Evolutionary conservation across 495 filamentous ascomycete species (phyloP), one percentile per base, ranked within the genome.

Genomic region (Penicillium steckii): DNA sequence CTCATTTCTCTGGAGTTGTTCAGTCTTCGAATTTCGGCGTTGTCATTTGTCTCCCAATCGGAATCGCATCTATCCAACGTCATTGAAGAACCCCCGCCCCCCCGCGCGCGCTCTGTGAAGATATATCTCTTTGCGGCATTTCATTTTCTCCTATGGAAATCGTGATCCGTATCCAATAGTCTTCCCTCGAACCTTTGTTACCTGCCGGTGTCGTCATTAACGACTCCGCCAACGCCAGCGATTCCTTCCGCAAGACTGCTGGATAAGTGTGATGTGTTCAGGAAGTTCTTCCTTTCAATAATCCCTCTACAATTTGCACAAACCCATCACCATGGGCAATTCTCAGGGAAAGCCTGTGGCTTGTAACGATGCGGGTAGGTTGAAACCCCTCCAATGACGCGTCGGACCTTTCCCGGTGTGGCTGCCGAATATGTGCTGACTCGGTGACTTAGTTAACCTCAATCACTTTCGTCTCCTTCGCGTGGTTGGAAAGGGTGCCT

Each of bases 401-500:
- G 22, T 44, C 23, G 42, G 21, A 19, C 22, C 22, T 32, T 18
- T n/a, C 44, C 9, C 10, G 29, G 19, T 29, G 38, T 41, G 9
- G 15, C n/a, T 12, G 17, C 40, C n/a, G 43, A 43, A 35, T 22
- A 44, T 37, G 23, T 52, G 29, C 58, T 61, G 24, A 59, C 52
- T n/a, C 4, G 1, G 3, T 48, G 48, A 45, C 10, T 33, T 40
- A 96, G 94, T 95, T 59, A 97, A 96, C 72, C 85, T 98, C 59
- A 96, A 97, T 62, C 95, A 98, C 67, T 98, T 98, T 67, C 88
- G 91, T 59, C 82, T 98, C 22, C 78, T 97, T 27, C 85, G 94
- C 61, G 94, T 98, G 53, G 94, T 98, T 48, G 94, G 94, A 43
- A 95, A 96, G 67, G 94, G 94, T 62, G 95, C 94, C 17, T 98